Evolutionary conservation across 495 filamentous ascomycete species (phyloP), one percentile per base, ranked within the genome.

Genomic region (Penicillium crystallinum): DNA sequence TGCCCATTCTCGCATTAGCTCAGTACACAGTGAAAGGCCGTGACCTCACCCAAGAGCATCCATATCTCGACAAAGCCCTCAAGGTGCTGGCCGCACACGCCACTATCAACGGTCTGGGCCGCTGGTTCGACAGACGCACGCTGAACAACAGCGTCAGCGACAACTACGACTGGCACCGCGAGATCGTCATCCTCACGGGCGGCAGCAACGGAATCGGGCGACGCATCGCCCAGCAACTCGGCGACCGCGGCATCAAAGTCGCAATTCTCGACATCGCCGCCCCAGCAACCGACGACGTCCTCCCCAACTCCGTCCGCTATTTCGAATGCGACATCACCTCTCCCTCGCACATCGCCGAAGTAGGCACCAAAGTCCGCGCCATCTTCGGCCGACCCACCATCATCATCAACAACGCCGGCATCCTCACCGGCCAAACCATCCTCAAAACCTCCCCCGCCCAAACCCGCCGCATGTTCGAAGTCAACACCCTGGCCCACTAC

Each of bases 331-430:
- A 88, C 58, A 77, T 88, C 57, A 81, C 83, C 36, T 80, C 75
- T 1, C 64, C 77, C 6, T 43, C 63, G 5, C 69, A 65, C 11
- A 71, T 88, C 56, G 58, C 75, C 6, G 55, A 65, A 6, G 72
- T 70, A 7, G 82, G 78, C 0, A 34, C 57, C 14, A 38, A 71
- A 23, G 76, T 89, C 66, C 78, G 79, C 43, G 61, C 64, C 17
- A 64, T 74, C 4, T 67, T 86, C 50, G 87, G 87, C 53, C 53
- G 75, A 6, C 87, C 87, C 0, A 89, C 84, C 1, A 70, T 90
- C 52, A 70, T 91, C 0, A 84, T 91, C 70, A 88, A 88, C 74
- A 91, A 90, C 62, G 87, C 87, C 1, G 87, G 86, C 45, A 73
- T 87, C 25, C 77, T 75, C 18, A 75, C 74, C n/a, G 82, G 80